Evolutionary conservation across 192 early-diverging fungal genomes (phyloP).

Genomic region (Entomortierella chlamydospora): DNA sequence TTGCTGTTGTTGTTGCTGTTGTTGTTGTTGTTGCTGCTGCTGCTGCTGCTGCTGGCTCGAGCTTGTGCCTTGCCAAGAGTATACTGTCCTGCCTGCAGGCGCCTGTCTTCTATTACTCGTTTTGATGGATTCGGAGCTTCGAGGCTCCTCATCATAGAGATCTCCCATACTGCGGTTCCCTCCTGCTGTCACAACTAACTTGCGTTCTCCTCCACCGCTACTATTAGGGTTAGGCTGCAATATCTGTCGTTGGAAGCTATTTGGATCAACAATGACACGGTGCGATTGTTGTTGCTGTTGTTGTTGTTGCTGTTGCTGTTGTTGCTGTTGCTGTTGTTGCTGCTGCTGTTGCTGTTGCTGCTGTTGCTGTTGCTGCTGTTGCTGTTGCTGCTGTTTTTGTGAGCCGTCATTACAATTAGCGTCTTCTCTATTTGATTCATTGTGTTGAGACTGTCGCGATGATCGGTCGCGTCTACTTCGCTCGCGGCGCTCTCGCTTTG

Average conservation of each 20-base stretch:
- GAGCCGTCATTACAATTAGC: constrained; percentile 21
- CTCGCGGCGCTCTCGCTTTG: constrained; percentile 25
- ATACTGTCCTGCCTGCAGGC: constrained; percentile 44
- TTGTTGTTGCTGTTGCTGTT: no score
- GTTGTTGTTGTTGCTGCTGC: constrained; percentile 24
- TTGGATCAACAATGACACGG: constrained; percentile 51
- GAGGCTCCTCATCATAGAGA: constrained; percentile 24
- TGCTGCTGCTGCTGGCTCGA: constrained; percentile 35
- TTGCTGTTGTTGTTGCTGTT: constrained; percentile 22
- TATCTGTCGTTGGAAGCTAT: constrained; percentile 50
- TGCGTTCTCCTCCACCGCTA: constrained; percentile 10
- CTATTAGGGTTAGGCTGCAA: constrained; percentile 30
- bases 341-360: no score
- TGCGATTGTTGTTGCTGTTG: constrained; percentile 18
- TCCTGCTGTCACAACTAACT: constrained; percentile 11
- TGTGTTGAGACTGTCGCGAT: constrained; percentile 6
- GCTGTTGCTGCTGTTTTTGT: constrained; percentile 13
- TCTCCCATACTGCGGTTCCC: constrained; percentile 13
- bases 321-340: constrained; percentile 13
- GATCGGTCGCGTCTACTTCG: constrained; percentile 21
- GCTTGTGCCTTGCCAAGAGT: constrained; percentile 47
- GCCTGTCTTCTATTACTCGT: constrained; percentile 24
- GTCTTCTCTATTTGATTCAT: constrained; percentile 6
- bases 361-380: no score
- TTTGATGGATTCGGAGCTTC: constrained; percentile 11